Base-by-base conservation (phyloP, 2,329 filamentous ascomycete genomes). In the Passalora sequoiae region DNA sequence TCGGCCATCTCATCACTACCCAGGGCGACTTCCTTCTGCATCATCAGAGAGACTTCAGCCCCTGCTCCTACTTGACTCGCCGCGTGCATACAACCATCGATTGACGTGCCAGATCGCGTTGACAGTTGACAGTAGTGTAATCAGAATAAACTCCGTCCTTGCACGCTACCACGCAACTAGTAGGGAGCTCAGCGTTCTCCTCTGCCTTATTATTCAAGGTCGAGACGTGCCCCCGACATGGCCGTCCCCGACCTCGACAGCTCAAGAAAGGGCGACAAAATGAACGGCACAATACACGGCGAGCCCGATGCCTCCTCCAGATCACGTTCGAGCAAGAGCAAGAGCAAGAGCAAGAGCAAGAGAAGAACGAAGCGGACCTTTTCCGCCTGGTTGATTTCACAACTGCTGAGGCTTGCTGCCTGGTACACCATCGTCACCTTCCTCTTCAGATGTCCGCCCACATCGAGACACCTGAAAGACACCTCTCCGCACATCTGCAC, bases 381-480 rank as follows among this genome's bases (percentile, higher is more conserved):
- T 27, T 45, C 49, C 3, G 51, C 44, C 29, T 61, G 58, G 57
- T 17, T 51, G 19, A 17, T 56, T 25, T 51, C 60, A 43, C 62
- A 62, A 48, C 45, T 33, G 19, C 21, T 55, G 43, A 63, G 91
- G 59, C 66, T 96, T 32, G 66, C 83, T 45, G 84, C 87, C 15
- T 98, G 91, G 91, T 94, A 92, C 64, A 76, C 82, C 25, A 81
- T 97, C 52, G 66, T 89, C 49, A 92, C 85, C 17, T 70, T 92
- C 43, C 68, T 91, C 46, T 85, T 98, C 64, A 80, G 83, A 49
- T 98, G 91, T 65, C 91, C 91, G 9, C 72, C 81, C 3, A 79
- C 78, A 6, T 68, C 83, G 47, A 76, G 82, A 20, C 75, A 79
- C 19, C 78, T 92, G 59, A 77, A 79, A 57, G 78, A 84, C 19